Base-by-base conservation (phyloP, 129 eudicot genomes). In the Heracleum sosnowskyi region DNA sequence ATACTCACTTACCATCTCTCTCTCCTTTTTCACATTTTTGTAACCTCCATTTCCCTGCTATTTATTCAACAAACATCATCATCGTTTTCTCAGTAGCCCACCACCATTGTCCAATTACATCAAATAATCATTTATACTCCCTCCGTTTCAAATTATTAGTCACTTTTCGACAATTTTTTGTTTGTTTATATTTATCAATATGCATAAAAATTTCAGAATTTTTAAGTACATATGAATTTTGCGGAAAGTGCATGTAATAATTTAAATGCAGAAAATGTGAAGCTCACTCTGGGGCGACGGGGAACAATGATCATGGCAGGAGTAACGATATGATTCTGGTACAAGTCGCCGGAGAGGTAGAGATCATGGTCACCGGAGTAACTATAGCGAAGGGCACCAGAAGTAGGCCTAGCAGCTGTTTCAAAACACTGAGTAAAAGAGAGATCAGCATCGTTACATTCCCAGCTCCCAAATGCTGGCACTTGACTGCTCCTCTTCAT, bases 401-500 rank as follows among this genome's bases (percentile, higher is more conserved):
- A 60, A n/a, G 92, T 90, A 78, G 87, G 93, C 40, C 94, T 81
- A 0, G 97, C 97, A 0, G 97, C 97, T 9, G 93, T 79, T 74
- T 95, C 97, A 37, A 91, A 91, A 80, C 98, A 91, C 87, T 94
- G 93, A 12, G 97, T 94, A 69, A 91, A 94, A 2, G 93, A 92
- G 0, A 91, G 69, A 74, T 91, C 82, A 49, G 90, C 83, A 15
- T 86, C 90, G 40, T 84, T 74, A 85, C 92, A 89, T 71, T 92
- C 99, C 99, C 99, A 96, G 84, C 96, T 90, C n/a, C 98, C 98
- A 71, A 94, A 94, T 31, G 97, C 90, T 9, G 98, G 98, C 8
- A 94, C 93, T 42, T 91, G 90, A 39, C 86, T 83, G 73, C 89
- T 82, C 83, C 75, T 83, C 63, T 83, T 88, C 62, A 85, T 88